Evolutionary conservation across 805 yeast genomes (phyloP).

Genomic region (Candida dendrica): DNA sequence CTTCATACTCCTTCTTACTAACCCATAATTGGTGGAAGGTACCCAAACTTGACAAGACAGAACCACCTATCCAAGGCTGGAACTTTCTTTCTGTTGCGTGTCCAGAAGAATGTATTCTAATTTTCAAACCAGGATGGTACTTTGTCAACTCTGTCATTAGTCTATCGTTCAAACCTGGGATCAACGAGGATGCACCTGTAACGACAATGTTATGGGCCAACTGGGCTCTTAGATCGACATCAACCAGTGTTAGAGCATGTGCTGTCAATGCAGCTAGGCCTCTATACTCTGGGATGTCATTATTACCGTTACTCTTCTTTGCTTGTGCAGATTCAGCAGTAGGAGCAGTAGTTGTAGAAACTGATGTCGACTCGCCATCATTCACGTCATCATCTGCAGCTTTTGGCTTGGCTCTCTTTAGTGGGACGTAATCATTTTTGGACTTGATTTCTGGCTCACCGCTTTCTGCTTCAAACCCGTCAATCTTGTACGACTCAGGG

Average conservation of each 20-base stretch:
- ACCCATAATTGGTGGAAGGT: constrained; percentile 96
- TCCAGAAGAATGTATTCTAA: constrained; percentile 78
- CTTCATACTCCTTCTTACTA: constrained; percentile 77
- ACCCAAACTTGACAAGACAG: constrained; percentile 80
- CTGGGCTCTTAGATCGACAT: constrained; percentile 78
- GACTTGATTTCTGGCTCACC: constrained; percentile 41
- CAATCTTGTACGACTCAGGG: constrained; percentile 41
- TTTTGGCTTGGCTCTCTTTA: constrained; percentile 44
- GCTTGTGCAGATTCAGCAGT: constrained; percentile 4
- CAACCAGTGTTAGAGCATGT: constrained; percentile 50
- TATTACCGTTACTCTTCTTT: constrained; percentile 21
- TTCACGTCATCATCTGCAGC: constrained; percentile 25
- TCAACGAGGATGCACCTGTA: constrained; percentile 76
- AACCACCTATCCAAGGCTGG: constrained; percentile 90
- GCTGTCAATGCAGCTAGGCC: constrained; percentile 59
- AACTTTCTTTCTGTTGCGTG: constrained; percentile 68
- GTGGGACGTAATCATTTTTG: constrained; percentile 65
- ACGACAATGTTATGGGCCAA: constrained; percentile 83
- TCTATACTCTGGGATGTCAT: constrained; percentile 16
- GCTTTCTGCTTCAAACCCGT: constrained; percentile 33
- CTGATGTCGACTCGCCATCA: constrained; percentile 6
- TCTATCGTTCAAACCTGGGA: constrained; percentile 78
- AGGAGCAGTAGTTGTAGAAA: constrained; percentile 10
- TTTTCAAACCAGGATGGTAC: constrained; percentile 76
- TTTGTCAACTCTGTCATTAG: constrained; percentile 62